phyloP scores from a whole-genome alignment of 2,329 filamentous ascomycete genomes.

The Alternaria conjuncta region DNA sequence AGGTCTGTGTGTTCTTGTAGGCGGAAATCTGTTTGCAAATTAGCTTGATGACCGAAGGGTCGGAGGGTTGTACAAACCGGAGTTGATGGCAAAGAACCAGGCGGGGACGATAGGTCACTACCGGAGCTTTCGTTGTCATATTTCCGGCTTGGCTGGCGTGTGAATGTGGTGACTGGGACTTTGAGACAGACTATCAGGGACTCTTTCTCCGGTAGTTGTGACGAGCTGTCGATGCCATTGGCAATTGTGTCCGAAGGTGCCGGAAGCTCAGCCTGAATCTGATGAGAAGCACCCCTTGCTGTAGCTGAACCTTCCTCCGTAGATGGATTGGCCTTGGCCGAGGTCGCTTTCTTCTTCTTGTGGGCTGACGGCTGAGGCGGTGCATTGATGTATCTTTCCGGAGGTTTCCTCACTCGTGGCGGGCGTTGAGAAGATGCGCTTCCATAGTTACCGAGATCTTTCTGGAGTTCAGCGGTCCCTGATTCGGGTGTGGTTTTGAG shows the following conservation, averaged over 20 bases:
- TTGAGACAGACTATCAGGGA: not conserved
- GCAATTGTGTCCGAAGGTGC: not conserved
- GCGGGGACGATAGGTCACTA: not conserved
- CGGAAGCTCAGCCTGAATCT: not conserved
- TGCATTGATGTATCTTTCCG: not conserved
- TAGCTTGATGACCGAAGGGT: not conserved
- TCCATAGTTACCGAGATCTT: not conserved
- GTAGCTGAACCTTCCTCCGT: too few relatives aligned
- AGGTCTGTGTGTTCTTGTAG: not conserved
- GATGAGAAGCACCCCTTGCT: not conserved
- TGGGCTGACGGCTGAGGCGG: not conserved
- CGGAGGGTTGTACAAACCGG: not conserved
- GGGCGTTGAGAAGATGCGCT: conserved; percentile 11
- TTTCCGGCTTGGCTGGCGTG: not conserved
- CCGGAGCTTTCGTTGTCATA: not conserved
- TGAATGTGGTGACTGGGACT: not conserved
- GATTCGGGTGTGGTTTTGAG: not conserved
- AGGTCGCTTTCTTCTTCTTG: not conserved
- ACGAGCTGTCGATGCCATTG: not conserved
- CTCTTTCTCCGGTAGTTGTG: not conserved
- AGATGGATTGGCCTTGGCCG: not conserved
- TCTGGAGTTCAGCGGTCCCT: not conserved
- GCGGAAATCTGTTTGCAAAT: not conserved
- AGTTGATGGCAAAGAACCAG: not conserved
- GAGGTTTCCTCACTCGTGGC: not conserved